Evolutionary conservation across 2,329 filamentous ascomycete species (phyloP).

Genomic region (Bipolaris gigantea): DNA sequence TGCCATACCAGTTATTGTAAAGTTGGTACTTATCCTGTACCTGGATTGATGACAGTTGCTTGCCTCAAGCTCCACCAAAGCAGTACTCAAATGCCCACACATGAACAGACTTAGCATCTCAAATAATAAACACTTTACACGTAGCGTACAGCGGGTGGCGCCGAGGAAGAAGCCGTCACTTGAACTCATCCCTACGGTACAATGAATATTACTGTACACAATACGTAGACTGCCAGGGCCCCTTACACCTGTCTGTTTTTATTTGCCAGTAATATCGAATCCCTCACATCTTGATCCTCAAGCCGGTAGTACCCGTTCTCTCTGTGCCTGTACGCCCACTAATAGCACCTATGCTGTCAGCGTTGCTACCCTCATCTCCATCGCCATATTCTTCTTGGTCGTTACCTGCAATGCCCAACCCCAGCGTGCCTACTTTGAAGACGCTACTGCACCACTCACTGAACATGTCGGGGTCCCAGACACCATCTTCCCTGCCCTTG

Average conservation of each 20-base stretch:
- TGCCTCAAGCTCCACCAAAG: too few species aligned
- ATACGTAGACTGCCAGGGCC: too few species aligned
- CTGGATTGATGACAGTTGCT: too few species aligned
- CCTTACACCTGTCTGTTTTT: background rate
- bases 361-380: conserved; percentile 25
- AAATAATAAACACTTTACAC: too few species aligned
- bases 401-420: conserved; percentile 31
- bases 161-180: too few species aligned
- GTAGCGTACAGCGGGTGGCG: too few species aligned
- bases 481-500: conserved; percentile 63
- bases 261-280: background rate
- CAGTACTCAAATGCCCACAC: too few species aligned
- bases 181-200: too few species aligned
- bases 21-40: too few species aligned
- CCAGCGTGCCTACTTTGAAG: conserved; percentile 58
- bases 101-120: too few species aligned
- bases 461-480: conserved; percentile 68
- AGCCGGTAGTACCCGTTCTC: conserved; percentile 31
- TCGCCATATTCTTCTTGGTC: conserved; percentile 11
- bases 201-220: too few species aligned
- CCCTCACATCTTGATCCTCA: conserved; percentile 36
- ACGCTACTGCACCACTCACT: conserved; percentile 62
- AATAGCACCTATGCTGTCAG: conserved; percentile 27
- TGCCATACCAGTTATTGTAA: too few species aligned
- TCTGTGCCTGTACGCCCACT: conserved; percentile 34